A percentile compares a stretch with the other conserved stretches of the same genome.
phyloP scores from a whole-genome alignment of 2,329 filamentous ascomycete species.

The Epichloe festucae region DNA sequence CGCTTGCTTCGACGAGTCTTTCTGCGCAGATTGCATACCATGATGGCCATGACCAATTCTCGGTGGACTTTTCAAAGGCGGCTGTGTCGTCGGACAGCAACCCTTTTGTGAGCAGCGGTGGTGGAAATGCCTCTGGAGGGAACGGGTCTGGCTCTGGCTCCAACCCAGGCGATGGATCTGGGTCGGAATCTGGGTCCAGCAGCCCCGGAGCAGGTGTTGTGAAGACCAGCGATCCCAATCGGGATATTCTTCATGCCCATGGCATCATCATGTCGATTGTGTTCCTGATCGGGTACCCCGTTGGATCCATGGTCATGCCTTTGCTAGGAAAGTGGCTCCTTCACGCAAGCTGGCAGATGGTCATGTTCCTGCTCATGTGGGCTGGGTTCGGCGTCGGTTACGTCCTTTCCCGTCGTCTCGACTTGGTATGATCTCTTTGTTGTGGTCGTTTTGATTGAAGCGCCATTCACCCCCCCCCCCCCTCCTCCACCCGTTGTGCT shows the following conservation, averaged over 20 bases:
- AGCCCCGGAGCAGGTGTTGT: neutral
- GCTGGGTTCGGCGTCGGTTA: slow-evolving; percentile 46
- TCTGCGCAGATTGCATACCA: slow-evolving; percentile 32
- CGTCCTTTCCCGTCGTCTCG: slow-evolving; percentile 27
- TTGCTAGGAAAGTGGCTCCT: slow-evolving; percentile 41
- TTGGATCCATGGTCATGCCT: slow-evolving; percentile 48
- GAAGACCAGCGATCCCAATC: slow-evolving; percentile 8
- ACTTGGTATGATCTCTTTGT: slow-evolving; percentile 25
- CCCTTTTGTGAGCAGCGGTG: slow-evolving; percentile 32
- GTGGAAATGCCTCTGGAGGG: slow-evolving; percentile 6
- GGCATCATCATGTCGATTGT: slow-evolving; percentile 49
- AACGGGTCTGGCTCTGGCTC: neutral
- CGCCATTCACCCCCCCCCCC: no score
- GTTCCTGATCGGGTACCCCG: slow-evolving; percentile 45
- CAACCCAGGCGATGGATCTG: neutral
- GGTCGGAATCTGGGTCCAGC: neutral
- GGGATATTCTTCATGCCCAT: slow-evolving; percentile 30
- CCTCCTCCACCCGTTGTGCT: no score
- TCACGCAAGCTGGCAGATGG: slow-evolving; percentile 42
- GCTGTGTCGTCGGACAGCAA: slow-evolving; percentile 35
- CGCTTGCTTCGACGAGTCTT: slow-evolving; percentile 30
- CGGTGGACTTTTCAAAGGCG: slow-evolving; percentile 35
- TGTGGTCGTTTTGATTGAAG: neutral
- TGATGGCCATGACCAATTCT: slow-evolving; percentile 29
- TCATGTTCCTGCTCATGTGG: slow-evolving; percentile 46